These are phyloP conservation scores for Artemisia tridentata DNA, from an alignment of 129 eudicot species.

Conservation along the genomic window DNA sequence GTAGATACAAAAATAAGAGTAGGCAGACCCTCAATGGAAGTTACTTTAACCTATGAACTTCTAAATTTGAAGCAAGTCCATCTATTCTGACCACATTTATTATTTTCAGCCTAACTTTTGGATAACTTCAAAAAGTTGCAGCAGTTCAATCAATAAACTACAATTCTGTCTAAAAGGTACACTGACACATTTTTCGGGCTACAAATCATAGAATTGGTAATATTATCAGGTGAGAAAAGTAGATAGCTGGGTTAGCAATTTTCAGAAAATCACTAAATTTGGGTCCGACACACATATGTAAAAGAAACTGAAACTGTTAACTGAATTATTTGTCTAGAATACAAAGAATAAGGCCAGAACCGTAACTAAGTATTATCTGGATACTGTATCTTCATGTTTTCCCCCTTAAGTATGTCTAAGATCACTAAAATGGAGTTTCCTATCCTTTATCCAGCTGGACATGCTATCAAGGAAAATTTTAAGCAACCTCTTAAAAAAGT, in stretches of 20 bases:
- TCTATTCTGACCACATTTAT: conserved; percentile 4
- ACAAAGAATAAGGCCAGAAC: too few species aligned
- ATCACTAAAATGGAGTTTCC: too few species aligned
- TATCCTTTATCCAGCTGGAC: too few species aligned
- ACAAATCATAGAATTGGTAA: conserved; percentile 5
- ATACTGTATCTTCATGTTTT: too few species aligned
- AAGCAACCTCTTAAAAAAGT: too few species aligned
- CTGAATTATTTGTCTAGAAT: too few species aligned
- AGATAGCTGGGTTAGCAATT: background rate
- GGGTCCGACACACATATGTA: background rate
- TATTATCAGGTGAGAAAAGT: background rate
- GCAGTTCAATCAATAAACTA: background rate
- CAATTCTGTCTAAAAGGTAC: background rate
- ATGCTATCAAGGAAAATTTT: too few species aligned
- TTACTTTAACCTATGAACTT: conserved; percentile 1
- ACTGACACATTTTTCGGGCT: background rate
- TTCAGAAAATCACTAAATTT: background rate
- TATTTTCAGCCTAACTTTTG: background rate
- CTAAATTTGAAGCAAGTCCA: background rate
- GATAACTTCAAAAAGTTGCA: background rate
- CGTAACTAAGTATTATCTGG: too few species aligned
- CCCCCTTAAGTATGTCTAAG: too few species aligned
- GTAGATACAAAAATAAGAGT: conserved; percentile 4
- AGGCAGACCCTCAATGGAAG: conserved; percentile 2
- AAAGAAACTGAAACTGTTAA: background rate